Percentiles rank a stretch among this genome's conserved stretches.
phyloP scores from a whole-genome alignment of 2,329 filamentous ascomycete genomes.

The Colletotrichum scovillei region DNA sequence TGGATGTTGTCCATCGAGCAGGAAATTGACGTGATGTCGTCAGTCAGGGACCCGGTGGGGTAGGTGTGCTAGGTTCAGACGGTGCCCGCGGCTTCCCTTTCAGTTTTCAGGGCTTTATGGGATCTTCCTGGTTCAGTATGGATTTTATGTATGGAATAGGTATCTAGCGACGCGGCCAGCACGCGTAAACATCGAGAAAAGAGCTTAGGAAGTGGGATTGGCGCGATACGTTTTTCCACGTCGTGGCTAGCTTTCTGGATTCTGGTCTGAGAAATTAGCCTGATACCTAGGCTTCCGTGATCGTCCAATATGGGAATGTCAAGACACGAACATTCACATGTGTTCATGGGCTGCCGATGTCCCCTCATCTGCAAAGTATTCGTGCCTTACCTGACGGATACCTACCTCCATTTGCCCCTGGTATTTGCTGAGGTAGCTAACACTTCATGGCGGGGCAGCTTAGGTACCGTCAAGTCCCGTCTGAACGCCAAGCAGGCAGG shows the following conservation, averaged over 20 bases:
- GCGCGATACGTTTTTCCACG: background rate
- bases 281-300: background rate
- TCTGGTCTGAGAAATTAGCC: background rate
- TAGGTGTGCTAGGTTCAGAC: background rate
- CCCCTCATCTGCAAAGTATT: background rate
- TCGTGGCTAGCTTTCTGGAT: background rate
- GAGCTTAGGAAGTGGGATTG: background rate
- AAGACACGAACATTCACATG: background rate
- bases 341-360: background rate
- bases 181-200: background rate
- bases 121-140: background rate
- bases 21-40: background rate
- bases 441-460: background rate
- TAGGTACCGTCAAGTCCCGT: background rate
- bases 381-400: background rate
- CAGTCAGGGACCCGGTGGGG: background rate
- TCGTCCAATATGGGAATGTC: background rate
- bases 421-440: background rate
- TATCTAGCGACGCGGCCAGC: background rate
- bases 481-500: background rate
- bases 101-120: background rate
- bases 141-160: background rate
- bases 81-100: background rate
- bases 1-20: background rate
- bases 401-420: background rate